A percentile compares a stretch with the other conserved stretches of the same genome.
phyloP scores from a whole-genome alignment of 1,284 basidiomycete species.

The Agroathelia rolfsii region DNA sequence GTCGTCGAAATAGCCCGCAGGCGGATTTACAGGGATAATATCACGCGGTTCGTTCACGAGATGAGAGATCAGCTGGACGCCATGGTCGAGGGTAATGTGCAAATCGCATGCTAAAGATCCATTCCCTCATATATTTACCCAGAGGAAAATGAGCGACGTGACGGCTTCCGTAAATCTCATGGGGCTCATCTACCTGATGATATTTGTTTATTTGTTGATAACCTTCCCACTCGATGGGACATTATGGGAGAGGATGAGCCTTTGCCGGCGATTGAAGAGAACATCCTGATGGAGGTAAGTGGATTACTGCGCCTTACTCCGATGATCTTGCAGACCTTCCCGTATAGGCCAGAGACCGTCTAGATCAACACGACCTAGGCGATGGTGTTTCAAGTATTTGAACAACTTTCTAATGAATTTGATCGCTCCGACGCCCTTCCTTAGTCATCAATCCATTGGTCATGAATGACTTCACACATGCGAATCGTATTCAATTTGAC shows the following conservation, averaged over 20 bases:
- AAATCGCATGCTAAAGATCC: not conserved
- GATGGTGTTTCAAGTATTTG: no score
- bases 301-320: conserved; percentile 1
- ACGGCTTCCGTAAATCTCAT: conserved; percentile 61
- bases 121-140: conserved; percentile 8
- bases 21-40: conserved; percentile 49
- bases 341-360: no score
- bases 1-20: conserved; percentile 65
- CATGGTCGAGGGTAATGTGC: conserved; percentile 47
- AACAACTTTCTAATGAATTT: no score
- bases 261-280: conserved; percentile 47
- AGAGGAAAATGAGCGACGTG: conserved; percentile 61
- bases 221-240: conserved; percentile 61
- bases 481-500: no score
- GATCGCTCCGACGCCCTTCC: no score
- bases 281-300: conserved; percentile 45
- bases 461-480: no score
- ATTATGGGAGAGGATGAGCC: conserved; percentile 48
- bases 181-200: conserved; percentile 66
- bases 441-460: no score
- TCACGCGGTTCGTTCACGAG: conserved; percentile 50
- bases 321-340: no score
- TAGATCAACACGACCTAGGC: no score
- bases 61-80: conserved; percentile 53
- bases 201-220: conserved; percentile 63